phyloP scores from a whole-genome alignment of 768 basidiomycete species.

The Obba rivulosa region DNA sequence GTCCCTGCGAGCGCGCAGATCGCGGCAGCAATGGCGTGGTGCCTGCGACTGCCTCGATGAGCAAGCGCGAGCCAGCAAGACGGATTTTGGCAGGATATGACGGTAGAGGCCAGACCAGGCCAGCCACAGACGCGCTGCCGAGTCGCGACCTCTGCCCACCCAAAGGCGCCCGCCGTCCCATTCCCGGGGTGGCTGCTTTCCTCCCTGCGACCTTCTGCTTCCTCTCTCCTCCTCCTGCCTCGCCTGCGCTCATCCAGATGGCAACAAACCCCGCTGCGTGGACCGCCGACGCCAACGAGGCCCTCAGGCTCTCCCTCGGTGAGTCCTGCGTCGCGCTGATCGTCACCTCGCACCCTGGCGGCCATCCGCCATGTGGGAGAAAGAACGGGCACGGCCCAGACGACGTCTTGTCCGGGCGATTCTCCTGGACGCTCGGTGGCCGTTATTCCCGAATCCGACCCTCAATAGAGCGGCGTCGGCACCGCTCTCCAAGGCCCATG shows the following conservation, averaged over 20 bases:
- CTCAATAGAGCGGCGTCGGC: too few species aligned
- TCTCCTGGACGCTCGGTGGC: too few species aligned
- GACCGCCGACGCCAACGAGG: conserved; percentile 77
- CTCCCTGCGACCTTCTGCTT: conserved; percentile 10
- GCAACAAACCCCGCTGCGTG: conserved; percentile 48
- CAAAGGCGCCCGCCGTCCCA: background rate
- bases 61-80: background rate
- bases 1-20: too few species aligned
- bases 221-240: conserved; percentile 4
- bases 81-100: background rate
- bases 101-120: background rate
- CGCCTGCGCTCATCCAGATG: background rate
- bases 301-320: conserved; percentile 74
- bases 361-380: background rate
- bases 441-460: too few species aligned
- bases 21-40: too few species aligned
- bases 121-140: too few species aligned
- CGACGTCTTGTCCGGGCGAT: too few species aligned
- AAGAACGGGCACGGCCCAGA: too few species aligned
- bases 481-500: too few species aligned
- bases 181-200: background rate
- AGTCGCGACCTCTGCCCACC: too few species aligned
- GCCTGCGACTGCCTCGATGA: too few species aligned
- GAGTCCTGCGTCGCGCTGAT: conserved; percentile 15
- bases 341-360: conserved; percentile 1